Evolutionary conservation across 2,329 filamentous ascomycete species (phyloP).

Genomic region (Cercospora canescens): DNA sequence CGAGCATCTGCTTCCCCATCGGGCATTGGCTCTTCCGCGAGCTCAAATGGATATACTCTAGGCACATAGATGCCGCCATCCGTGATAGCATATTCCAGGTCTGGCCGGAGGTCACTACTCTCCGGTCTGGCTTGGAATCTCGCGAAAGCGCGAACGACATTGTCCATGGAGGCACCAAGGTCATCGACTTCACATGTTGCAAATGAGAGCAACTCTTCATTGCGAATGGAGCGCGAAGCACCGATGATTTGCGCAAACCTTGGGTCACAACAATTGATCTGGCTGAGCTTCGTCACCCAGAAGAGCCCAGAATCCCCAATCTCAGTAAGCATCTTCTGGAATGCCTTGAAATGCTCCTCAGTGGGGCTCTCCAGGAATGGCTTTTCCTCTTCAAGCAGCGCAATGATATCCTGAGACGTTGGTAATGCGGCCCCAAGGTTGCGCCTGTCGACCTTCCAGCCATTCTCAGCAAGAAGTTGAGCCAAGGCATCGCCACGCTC

Average conservation of each 20-base stretch:
- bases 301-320: neutral
- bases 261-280: neutral
- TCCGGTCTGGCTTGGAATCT: neutral
- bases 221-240: neutral
- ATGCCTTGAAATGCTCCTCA: neutral
- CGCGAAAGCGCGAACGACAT: neutral
- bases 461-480: neutral
- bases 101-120: neutral
- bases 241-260: neutral
- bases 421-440: neutral
- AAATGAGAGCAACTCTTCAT: neutral
- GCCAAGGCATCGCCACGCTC: neutral
- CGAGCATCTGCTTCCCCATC: neutral
- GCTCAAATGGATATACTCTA: constrained; percentile 3
- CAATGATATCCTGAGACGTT: neutral
- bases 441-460: neutral
- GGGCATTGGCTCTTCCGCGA: neutral
- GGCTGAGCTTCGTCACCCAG: constrained; percentile 6
- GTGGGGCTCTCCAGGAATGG: neutral
- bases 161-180: neutral
- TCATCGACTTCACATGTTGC: neutral
- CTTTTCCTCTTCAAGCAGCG: neutral
- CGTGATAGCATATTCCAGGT: constrained; percentile 1
- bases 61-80: constrained; percentile 1
- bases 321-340: neutral